Evolutionary conservation across 2,329 filamentous ascomycete species (phyloP), one percentile per base, ranked within the genome.

Genomic region (Colletotrichum simmondsii): DNA sequence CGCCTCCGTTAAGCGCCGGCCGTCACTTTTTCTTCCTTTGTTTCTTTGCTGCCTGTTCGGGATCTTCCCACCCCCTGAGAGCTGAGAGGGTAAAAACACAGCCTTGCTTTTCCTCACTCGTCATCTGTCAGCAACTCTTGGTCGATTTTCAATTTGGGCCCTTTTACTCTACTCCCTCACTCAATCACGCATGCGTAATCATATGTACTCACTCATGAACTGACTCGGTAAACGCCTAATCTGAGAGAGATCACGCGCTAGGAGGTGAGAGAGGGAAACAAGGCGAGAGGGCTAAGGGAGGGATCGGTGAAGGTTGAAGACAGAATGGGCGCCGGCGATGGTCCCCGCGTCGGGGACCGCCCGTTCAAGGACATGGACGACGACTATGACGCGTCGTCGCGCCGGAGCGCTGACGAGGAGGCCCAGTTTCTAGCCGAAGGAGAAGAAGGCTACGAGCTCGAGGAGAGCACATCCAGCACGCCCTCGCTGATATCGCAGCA

Each of bases 301-400:
- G 26, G 49, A 63, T 52, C 7, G 22, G 16, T 22, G 26, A 16
- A 69, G 14, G 59, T 22, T 14, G 32, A 37, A 28, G 11, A 32
- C 28, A 5, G 16, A 24, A 52, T 16, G 19, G 46, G 49, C 57
- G 57, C 68, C 46, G 66, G 65, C 12, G 65, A 72, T 28, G 70
- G 8, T 42, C 32, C 37, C 65, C 65, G 65, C 14, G 60, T 26
- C 28, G 54, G 54, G 54, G 54, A 58, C 46, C 65, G 32, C n/a
- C 70, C 70, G 7, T 72, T 72, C 70, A 72, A 52, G 19, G 70
- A 72, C 70, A 67, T 53, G 24, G 28, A 61, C 35, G 30, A 64
- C 64, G 68, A 62, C 28, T 42, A 52, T 46, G 60, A 62, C 60
- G 32, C 46, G 60, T 53, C 65, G 53, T 16, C 37, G 26, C 42